Base-by-base conservation (phyloP, 306 rosid species). In the Prunus mongolica region DNA sequence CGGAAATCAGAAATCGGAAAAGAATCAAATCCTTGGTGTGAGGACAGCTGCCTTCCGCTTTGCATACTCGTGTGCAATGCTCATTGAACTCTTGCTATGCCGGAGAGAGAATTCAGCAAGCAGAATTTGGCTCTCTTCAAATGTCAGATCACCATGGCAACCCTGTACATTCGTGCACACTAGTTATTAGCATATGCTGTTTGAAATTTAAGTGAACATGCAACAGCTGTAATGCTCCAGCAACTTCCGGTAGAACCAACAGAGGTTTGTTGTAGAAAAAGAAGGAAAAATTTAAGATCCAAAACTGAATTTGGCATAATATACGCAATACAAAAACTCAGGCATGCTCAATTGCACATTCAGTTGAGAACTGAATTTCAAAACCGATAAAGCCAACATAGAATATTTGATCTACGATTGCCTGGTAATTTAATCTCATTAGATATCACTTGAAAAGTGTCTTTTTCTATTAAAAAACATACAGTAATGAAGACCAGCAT, bases 61-160 rank as follows among this genome's bases (percentile, higher is more conserved):
- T 8, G 91, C 96, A 41, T 75, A 87, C 81, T 87, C 96, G 22
- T 83, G 80, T 0, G 91, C 96, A 46, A 95, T 84, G 69, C 88
- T 86, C 28, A 80, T 81, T 0, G 96, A 83, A 83, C 82, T 90
- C 74, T 74, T 84, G 86, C 89, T 92, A 75, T 92, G 98, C 50
- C 98, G 93, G 16, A 95, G 74, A 4, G 82, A 88, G 81, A 95
- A 92, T 85, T 92, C 97, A 8, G 97, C 97, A 1, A 95, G 90
- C 76, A 95, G 86, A 70, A 92, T 92, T 80, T 89, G 92, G 27
- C 88, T 85, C 83, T 92, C 93, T 72, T 88, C 89, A 32, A 16
- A 38, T 27, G 96, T 85, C 58, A 95, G 87, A 79, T 95, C 98
- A 13, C 97, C 97, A 20, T 89, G 97, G 76, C 41, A 51, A 28